Conservation (phyloP, 495 filamentous ascomycete genomes). For the Clavariopsis aquatica region DNA sequence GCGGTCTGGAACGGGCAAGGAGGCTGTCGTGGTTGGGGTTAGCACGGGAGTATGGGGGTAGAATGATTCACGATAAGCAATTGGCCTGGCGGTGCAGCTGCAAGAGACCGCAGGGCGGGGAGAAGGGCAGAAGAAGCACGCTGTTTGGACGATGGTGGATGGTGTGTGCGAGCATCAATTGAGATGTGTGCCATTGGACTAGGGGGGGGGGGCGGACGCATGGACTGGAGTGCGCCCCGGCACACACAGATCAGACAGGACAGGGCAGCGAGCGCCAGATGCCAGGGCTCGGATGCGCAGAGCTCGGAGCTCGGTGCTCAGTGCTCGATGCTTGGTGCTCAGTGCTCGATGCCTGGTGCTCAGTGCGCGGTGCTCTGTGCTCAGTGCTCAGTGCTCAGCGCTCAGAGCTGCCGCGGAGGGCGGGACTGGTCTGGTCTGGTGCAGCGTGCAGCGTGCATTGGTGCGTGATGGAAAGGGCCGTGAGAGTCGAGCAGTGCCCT, state of each 20-base stretch:
- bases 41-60: conserved; percentile 11
- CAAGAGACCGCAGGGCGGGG: conserved; percentile 17
- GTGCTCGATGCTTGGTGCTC: too few relatives aligned
- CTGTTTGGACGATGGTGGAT: conserved; percentile 4
- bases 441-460: not conserved
- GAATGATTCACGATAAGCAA: conserved; percentile 28
- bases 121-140: conserved; percentile 18
- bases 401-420: not conserved
- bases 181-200: conserved; percentile 28
- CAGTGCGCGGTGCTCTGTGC: too few relatives aligned
- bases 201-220: conserved; percentile 15
- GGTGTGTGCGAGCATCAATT: conserved; percentile 9
- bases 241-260: not conserved
- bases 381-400: conserved; percentile 25
- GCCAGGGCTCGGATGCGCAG: conserved; percentile 25
- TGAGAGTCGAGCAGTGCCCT: not conserved
- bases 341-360: too few relatives aligned
- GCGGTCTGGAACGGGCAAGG: conserved; percentile 9
- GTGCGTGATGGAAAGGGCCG: conserved; percentile 3
- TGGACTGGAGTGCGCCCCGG: conserved; percentile 5
- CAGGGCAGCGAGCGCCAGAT: not conserved
- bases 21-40: not conserved
- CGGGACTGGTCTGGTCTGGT: not conserved
- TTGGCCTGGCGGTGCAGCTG: conserved; percentile 14
- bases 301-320: not conserved